Evolutionary conservation across 2,329 filamentous ascomycete genomes (phyloP), one percentile per base, ranked within the genome.

Genomic region (Colletotrichum truncatum): DNA sequence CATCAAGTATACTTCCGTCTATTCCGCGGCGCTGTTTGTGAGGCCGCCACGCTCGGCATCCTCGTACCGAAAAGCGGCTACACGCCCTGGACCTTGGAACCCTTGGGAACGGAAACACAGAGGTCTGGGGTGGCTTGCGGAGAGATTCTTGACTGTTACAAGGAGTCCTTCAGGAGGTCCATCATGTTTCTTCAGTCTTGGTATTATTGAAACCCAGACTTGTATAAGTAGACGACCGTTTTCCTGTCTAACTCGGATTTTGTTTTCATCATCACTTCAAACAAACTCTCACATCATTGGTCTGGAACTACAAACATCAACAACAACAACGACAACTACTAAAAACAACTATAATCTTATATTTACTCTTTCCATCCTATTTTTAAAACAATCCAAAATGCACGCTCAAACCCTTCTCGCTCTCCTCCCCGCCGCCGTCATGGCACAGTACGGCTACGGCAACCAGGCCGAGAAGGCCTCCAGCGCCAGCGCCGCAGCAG

Each of bases 371-470:
- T 11, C 14, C n/a, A n/a, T n/a, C n/a, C n/a, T n/a, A n/a, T n/a
- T n/a, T n/a, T n/a, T n/a, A n/a, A n/a, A n/a, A n/a, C n/a, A n/a
- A n/a, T n/a, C n/a, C 43, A 57, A 62, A 25, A 67, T 67, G 65
- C 62, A 67, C 56, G 41, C 65, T 28, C 53, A 53, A 30, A 18
- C 36, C 14, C 18, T 66, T 21, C 43, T 67, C 52, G 62, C 52
- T 11, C 32, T 66, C 39, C 43, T 67, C 32, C 62, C 56, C 56
- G 55, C 61, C 43, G 54, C 59, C 21, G 63, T 26, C 51, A 43
- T 62, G 34, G 63, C 63, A 28, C 58, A 66, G 36, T 56, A 62
- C 63, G 38, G 36, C 57, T 51, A 43, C 45, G 49, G 63, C 49
- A 32, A 8, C 14, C 21, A 43, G 23, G 45, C 21, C 34, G 10